Evolutionary conservation across 1,139 yeast genomes (phyloP), one percentile per base, ranked within the genome.

Genomic region (Insectozyma bohioensis): DNA sequence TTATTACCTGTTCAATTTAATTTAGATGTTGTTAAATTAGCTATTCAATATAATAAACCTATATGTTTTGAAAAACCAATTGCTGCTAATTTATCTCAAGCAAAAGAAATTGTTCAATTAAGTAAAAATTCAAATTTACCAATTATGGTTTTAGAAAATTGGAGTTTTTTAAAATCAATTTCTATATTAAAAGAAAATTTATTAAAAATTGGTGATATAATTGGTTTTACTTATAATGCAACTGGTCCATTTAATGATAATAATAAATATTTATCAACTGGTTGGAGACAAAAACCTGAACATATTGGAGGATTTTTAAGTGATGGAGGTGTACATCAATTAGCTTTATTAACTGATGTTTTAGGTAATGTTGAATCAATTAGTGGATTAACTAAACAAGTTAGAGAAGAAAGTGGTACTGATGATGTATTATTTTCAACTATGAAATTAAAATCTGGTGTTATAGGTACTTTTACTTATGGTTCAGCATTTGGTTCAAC

Each of bases 251-350:
- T 81, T 68, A 72, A 77, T 43, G 68, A 67, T 18, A 50, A 65
- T 37, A 80, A 75, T 61, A 79, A 83, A 55, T 88, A 86, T 56
- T 62, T 81, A 43, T 61, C 68, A 23, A 84, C 92, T 5, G 49
- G 84, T 6, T 88, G 97, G 97, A 80, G 97, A 70, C 75, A 73
- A 54, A 72, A 80, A 38, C 97, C 97, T 22, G 82, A 86, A 56
- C 97, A 88, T 53, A 75, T 87, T 44, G 97, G 97, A 37, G 97
- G 97, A 0, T 87, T 71, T 59, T 68, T 88, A 48, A 80, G 92
- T 45, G 97, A 88, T 53, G 96, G 96, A 49, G 97, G 97, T 54
- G 97, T 88, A 10, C 97, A 88, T 61, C 96, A 88, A 60, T 66
- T 88, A 57, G 95, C 95, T 3, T 64, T 86, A 28, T 72, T 88